Conservation (phyloP, 306 rosid species). For the Erythrophleum fordii region DNA sequence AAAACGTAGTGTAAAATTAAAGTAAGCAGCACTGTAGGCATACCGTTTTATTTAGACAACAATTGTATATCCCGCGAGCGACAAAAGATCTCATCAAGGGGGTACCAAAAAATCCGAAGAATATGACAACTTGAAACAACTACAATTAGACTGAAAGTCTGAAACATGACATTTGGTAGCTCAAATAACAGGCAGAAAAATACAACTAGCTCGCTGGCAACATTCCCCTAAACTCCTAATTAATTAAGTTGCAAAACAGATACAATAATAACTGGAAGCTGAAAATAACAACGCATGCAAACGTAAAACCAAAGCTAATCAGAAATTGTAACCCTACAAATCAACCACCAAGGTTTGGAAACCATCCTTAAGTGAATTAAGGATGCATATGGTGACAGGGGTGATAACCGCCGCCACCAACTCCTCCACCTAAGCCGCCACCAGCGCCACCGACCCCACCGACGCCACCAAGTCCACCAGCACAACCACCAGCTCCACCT, state of each 20-base stretch:
- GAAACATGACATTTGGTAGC: background rate
- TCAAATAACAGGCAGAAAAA: background rate
- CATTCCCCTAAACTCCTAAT: background rate
- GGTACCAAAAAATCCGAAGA: too few relatives aligned
- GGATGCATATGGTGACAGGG: background rate
- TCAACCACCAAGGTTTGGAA: background rate
- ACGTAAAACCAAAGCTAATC: background rate
- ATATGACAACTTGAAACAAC: background rate
- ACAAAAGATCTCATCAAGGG: too few relatives aligned
- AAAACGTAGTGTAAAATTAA: too few relatives aligned
- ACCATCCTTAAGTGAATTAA: background rate
- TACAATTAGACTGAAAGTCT: background rate
- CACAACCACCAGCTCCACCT: constrained; percentile 18
- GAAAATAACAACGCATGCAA: background rate
- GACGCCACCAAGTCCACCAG: background rate
- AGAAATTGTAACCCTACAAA: background rate
- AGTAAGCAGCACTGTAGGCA: too few relatives aligned
- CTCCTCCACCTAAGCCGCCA: background rate
- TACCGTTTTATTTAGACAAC: too few relatives aligned
- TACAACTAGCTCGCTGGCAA: background rate
- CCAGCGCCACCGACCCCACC: background rate
- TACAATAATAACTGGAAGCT: background rate
- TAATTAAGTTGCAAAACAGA: background rate
- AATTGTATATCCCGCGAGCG: too few relatives aligned
- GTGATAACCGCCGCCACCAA: background rate